phyloP scores from a whole-genome alignment of 805 yeast species.

The Metschnikowia reukaufii region DNA sequence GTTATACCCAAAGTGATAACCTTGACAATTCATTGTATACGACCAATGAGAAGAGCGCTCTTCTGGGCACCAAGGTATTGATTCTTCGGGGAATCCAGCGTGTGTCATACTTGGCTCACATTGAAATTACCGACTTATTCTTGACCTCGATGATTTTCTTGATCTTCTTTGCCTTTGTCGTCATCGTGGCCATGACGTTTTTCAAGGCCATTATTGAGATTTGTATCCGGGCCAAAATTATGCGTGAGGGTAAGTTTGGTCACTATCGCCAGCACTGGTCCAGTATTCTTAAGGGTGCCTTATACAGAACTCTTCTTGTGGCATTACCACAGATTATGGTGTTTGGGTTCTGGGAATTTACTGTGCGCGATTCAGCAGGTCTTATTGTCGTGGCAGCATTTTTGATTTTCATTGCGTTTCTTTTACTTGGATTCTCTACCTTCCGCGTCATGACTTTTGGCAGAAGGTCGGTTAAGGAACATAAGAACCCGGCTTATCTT shows the following conservation, averaged over 20 bases:
- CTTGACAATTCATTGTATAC: constrained; percentile 56
- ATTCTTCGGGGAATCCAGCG: constrained; percentile 90
- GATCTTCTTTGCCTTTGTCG: constrained; percentile 68
- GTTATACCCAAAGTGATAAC: constrained; percentile 42
- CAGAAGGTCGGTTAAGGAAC: constrained; percentile 62
- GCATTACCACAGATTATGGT: constrained; percentile 87
- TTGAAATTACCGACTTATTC: constrained; percentile 84
- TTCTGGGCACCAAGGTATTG: constrained; percentile 65
- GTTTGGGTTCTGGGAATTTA: constrained; percentile 86
- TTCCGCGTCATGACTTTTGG: constrained; percentile 74
- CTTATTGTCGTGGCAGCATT: constrained; percentile 76
- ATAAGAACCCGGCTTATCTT: constrained; percentile 89
- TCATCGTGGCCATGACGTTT: constrained; percentile 52
- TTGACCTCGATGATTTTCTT: constrained; percentile 85
- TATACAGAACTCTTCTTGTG: constrained; percentile 78
- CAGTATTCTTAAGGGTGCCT: constrained; percentile 77
- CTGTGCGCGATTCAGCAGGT: constrained; percentile 80
- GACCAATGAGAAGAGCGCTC: constrained; percentile 62
- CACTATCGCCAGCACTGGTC: constrained; percentile 85
- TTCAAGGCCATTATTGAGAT: constrained; percentile 75
- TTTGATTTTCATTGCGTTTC: constrained; percentile 56
- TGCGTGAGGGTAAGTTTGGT: constrained; percentile 63
- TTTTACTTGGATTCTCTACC: constrained; percentile 70
- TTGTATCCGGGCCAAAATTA: constrained; percentile 53
- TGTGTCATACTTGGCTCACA: constrained; percentile 79